Evolutionary conservation across 441 rosid genomes (phyloP), one percentile per base, ranked within the genome.

Genomic region (Pelargonium citronellum): DNA sequence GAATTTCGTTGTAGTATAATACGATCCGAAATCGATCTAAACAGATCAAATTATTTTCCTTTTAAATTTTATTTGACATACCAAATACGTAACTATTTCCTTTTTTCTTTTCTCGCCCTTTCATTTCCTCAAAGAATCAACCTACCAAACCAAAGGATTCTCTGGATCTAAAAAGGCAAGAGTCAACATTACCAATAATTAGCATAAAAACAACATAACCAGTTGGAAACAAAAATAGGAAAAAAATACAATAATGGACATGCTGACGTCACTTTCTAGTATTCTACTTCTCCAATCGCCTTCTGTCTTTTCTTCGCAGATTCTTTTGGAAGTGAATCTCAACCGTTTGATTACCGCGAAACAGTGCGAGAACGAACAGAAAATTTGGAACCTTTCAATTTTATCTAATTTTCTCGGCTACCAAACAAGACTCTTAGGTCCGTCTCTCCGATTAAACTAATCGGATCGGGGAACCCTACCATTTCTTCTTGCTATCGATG

Each of bases 401-500:
- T 74, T 49, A 67, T 70, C 46, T 34, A 2, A 10, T 53, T 78
- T 76, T 57, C 69, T 72, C 46, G 5, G 71, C 65, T 63, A 46
- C 62, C 68, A 19, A 57, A 44, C 44, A 57, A 17, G 24, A 24
- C 27, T 8, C 24, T 5, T n/a, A 43, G 30, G 12, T 1, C 46
- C 44, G 66, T 17, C 44, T 3, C 61, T 58, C 51, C 0, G 24
- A 64, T 22, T 69, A 34, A 61, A 44, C 47, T 68, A 61, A 66
- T 71, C 24, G 6, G 39, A 34, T 34, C 39, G 39, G 39, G 39
- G 1, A 2, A 12, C 22, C 62, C 27, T 12, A 24, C 0, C 30
- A 5, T 76, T 83, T 79, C 77, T 30, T 69, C 46, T 68, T 60
- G 73, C 64, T 37, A 34, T 39, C 73, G 13, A 51, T 68, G 69